phyloP scores from a whole-genome alignment of 2,329 filamentous ascomycete genomes.

The Tolypocladium tundrense region DNA sequence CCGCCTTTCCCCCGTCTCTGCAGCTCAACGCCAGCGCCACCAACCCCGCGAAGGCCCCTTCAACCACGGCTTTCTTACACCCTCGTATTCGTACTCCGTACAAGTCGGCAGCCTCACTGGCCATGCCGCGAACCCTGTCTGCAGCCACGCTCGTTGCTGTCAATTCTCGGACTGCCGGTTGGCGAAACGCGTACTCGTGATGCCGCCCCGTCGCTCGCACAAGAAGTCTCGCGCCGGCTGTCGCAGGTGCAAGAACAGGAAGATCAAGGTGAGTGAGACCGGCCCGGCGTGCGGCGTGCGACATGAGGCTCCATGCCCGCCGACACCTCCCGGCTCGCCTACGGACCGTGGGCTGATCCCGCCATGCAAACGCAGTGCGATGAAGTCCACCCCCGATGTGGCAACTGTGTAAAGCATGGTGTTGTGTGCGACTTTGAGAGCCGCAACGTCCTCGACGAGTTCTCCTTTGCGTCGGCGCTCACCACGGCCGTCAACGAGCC shows the following conservation, averaged over 20 bases:
- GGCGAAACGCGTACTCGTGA: slow-evolving; percentile 21
- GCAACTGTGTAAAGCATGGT: slow-evolving; percentile 58
- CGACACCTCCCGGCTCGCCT: background rate
- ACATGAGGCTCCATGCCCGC: background rate
- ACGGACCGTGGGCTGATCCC: background rate
- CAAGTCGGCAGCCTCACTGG: slow-evolving; percentile 2
- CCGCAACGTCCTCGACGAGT: slow-evolving; percentile 34
- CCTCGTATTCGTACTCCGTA: background rate
- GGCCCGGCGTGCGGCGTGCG: background rate
- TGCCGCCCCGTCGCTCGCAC: slow-evolving; percentile 57
- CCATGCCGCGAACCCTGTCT: slow-evolving; percentile 15
- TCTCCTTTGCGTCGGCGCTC: slow-evolving; percentile 26
- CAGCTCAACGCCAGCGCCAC: background rate
- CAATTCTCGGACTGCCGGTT: slow-evolving; percentile 10
- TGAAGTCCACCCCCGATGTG: slow-evolving; percentile 54
- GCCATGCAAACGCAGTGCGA: slow-evolving; percentile 40
- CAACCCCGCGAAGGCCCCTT: background rate
- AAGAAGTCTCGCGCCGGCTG: slow-evolving; percentile 62
- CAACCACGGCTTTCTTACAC: background rate
- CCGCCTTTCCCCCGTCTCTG: background rate
- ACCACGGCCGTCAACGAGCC: background rate
- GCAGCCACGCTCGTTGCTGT: slow-evolving; percentile 14
- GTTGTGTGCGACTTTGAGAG: slow-evolving; percentile 56
- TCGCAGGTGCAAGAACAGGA: slow-evolving; percentile 54
- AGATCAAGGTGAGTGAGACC: slow-evolving; percentile 52